Conservation (phyloP, 805 yeast species). For the Candida dajiaensis region DNA sequence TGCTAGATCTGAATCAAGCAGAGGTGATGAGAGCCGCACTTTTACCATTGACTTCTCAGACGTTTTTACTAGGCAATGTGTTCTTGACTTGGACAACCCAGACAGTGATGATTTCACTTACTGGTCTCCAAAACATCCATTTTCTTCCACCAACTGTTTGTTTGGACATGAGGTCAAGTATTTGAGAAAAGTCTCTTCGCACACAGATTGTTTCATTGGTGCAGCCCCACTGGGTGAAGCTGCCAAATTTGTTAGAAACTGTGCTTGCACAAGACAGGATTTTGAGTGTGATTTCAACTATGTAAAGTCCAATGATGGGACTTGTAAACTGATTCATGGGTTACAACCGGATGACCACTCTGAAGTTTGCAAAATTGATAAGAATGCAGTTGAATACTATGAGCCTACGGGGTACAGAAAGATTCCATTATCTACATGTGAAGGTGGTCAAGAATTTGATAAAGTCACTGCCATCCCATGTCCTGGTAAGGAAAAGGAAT, state of each 20-base stretch:
- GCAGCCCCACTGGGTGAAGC: conserved; percentile 50
- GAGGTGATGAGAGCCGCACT: conserved; percentile 40
- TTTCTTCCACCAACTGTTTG: conserved; percentile 44
- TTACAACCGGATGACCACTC: conserved; percentile 57
- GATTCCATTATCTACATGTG: conserved; percentile 81
- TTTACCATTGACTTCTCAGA: conserved; percentile 52
- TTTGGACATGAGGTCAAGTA: conserved; percentile 71
- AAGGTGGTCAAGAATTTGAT: conserved; percentile 73
- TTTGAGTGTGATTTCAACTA: conserved; percentile 93
- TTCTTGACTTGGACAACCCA: conserved; percentile 36
- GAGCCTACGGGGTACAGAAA: conserved; percentile 91
- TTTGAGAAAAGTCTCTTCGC: conserved; percentile 47
- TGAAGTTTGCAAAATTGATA: conserved; percentile 49
- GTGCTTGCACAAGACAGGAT: conserved; percentile 82
- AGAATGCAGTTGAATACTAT: conserved; percentile 60
- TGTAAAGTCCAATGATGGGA: conserved; percentile 64
- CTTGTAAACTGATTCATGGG: conserved; percentile 78
- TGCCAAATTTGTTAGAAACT: conserved; percentile 51
- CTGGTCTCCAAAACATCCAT: conserved; percentile 57
- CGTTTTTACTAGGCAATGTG: conserved; percentile 49
- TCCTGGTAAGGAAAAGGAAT: conserved; percentile 79
- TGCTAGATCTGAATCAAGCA: conserved; percentile 37
- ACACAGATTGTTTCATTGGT: conserved; percentile 59
- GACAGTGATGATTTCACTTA: conserved; percentile 54
- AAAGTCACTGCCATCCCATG: conserved; percentile 64